Base-by-base conservation (phyloP, 306 rosid genomes). In the Cucumis hystrix region DNA sequence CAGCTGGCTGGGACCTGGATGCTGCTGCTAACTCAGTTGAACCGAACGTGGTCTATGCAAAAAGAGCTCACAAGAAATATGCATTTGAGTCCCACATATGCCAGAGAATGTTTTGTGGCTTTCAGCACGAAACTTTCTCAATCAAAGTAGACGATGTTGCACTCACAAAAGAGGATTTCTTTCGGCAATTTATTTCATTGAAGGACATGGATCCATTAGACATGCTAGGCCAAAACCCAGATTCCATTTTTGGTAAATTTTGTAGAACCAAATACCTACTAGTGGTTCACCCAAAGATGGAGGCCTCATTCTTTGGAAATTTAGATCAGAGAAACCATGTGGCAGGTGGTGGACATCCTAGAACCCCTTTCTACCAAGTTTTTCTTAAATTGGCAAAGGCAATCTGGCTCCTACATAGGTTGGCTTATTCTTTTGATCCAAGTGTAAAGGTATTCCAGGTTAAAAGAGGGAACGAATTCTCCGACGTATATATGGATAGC, bases 1-100 rank as follows among this genome's bases (percentile, higher is more conserved):
- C 97, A 8, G 98, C 99, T 77, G 98, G 96, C 59, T 96, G 99
- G 99, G 98, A 96, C 89, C 99, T 96, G 41, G 99, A 96, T 83
- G 89, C 99, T 65, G 99, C 99, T 25, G 98, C 99, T 51, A 86
- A 85, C 86, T 92, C 99, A 12, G 91, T 96, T 0, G 99, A 92
- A 79, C 91, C 94, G 3, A 76, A 85, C 60, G 92, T 92, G 51
- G 86, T 85, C 74, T 96, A 96, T 78, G 96, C 96, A 2, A 96
- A 89, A 87, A 89, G 99, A 85, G 92, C 99, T 83, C 99, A 96
- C 88, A 96, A 96, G 89, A 96, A 96, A 84, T 96, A 92, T 79
- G 99, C 99, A 20, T 96, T 96, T 60, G 99, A 96, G 87, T 91
- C 98, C 72, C 93, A 96, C 82, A 91, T 96, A 70, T 92, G 98